Evolutionary conservation across 129 eudicot species (phyloP), one percentile per base, ranked within the genome.

Genomic region (Cynara cardunculus): DNA sequence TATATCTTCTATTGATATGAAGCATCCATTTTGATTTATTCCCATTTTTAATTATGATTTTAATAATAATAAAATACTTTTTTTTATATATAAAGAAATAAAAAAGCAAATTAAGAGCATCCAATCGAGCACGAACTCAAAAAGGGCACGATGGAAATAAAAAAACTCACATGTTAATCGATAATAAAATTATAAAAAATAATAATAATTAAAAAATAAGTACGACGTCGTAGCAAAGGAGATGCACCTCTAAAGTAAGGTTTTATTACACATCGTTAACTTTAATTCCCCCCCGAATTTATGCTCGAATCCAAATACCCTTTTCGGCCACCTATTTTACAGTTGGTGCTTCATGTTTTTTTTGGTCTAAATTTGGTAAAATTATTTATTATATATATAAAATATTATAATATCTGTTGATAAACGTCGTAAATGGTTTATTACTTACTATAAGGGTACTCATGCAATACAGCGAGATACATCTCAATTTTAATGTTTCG

Each of bases 51-150:
- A 66, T 31, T 66, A 39, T 12, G 28, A 5, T 19, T 39, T 25
- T 41, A 19, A 56, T 56, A 56, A 56, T 56, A 53, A 49, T 13
- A 13, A 14, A 75, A 49, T 74, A 8, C 5, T 39, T 25, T 64
- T 35, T 44, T 7, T 46, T 53, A 18, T 13, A 13, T 53, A 18
- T 56, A 56, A 56, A 56, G 24, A 46, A 46, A 46, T 13, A 35
- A 39, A 65, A 72, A 82, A 69, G 77, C 66, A 56, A 82, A 75
- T 32, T 71, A 69, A 53, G 31, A 28, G 81, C 85, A 82, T 82
- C 53, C 30, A 30, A 69, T 75, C 24, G 53, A 16, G 41, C 49
- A 27, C 22, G 7, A 72, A 22, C 25, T 75, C 8, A 56, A 18
- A 6, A 30, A 24, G 68, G 24, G 26, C 31, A 69, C 34, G 59